Evolutionary conservation across 306 rosid genomes (phyloP), one percentile per base, ranked within the genome.

Genomic region (Cicer judaicum): DNA sequence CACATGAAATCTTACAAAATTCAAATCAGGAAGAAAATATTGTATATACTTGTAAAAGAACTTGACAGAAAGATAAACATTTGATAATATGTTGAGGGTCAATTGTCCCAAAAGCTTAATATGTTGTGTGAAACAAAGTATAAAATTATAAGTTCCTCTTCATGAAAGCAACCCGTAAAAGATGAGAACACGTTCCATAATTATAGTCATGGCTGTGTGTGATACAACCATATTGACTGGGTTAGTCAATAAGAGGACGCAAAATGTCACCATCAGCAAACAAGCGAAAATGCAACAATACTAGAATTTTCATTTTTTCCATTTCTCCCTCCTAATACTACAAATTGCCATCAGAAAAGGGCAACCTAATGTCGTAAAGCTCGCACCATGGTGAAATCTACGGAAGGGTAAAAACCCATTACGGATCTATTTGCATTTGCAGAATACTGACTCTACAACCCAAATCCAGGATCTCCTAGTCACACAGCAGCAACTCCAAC

Each of bases 271-370:
- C 68, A 71, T 59, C 82, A 72, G 29, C 72, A 78, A 59, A 43
- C 77, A 71, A 71, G 57, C 21, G 34, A 67, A 62, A 75, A 77
- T 36, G 52, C 13, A 72, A 62, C 7, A 62, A 19, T 53, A 44
- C 41, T 6, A 44, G 9, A 76, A 59, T 5, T n/a, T 50, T 70
- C 40, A 29, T 18, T 55, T 16, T 57, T 46, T 75, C 54, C 18
- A 43, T 14, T 59, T 55, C 5, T 47, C 60, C 65, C 7, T 52
- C 64, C 44, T 64, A 19, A 50, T 10, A 62, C 56, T 55, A 48
- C 63, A 88, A 73, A 76, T 19, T 57, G 72, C 60, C 36, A 68
- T 79, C 74, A 43, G 9, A 63, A 44, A 41, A 41, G 9, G 50
- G 36, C 2, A 40, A 16, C 10, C 14, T 41, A 29, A 50, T 8